phyloP scores from a whole-genome alignment of 2,329 filamentous ascomycete genomes.

The Hypomyces rosellus region DNA sequence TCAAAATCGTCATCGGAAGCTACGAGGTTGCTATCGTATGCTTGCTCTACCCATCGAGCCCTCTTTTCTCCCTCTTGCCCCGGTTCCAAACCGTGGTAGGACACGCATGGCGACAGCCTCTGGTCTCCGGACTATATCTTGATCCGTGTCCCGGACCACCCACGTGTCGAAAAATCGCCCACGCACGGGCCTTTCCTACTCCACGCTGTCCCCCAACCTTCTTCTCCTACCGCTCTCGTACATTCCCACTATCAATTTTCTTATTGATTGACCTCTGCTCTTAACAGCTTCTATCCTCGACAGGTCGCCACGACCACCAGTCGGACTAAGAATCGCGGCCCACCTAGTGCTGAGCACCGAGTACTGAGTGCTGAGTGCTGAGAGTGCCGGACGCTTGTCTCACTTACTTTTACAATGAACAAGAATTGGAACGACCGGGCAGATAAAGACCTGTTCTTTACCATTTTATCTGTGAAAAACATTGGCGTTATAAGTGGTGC shows the following conservation, averaged over 20 bases:
- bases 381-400: background rate
- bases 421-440: slow-evolving; percentile 58
- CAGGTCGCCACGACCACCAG: slow-evolving; percentile 9
- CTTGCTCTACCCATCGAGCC: background rate
- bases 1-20: background rate
- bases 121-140: slow-evolving; percentile 11
- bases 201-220: slow-evolving; percentile 18
- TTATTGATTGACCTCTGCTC: slow-evolving; percentile 26
- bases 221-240: slow-evolving; percentile 15
- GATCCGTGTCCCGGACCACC: slow-evolving; percentile 8
- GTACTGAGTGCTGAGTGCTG: too few species aligned
- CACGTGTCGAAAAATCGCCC: slow-evolving; percentile 4
- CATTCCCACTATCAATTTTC: slow-evolving; percentile 38
- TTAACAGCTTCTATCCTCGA: slow-evolving; percentile 31
- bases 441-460: slow-evolving; percentile 58
- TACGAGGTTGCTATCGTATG: background rate
- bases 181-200: slow-evolving; percentile 23
- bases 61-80: background rate
- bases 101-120: background rate
- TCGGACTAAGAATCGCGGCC: slow-evolving; percentile 9
- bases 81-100: background rate
- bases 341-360: background rate
- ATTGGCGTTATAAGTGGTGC: slow-evolving; percentile 56
- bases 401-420: slow-evolving; percentile 31
- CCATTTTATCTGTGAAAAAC: slow-evolving; percentile 56